A percentile compares a stretch with the other conserved stretches of the same genome.
These are phyloP conservation scores for Fusarium tuaranense DNA, from an alignment of 2,329 filamentous ascomycete genomes.

Conservation along the genomic window DNA sequence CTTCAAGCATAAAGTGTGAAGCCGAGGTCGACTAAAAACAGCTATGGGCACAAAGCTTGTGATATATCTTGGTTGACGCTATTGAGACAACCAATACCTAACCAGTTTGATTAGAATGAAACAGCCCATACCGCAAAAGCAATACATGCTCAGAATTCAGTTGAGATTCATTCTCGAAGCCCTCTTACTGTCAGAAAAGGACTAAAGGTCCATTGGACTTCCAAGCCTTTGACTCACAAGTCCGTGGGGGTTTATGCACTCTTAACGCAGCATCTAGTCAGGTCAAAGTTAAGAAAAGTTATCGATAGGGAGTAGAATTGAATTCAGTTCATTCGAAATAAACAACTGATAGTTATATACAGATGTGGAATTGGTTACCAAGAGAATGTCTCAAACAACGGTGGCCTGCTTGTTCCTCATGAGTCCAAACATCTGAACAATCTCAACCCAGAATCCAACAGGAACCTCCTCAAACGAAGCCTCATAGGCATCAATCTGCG, in stretches of 20 bases:
- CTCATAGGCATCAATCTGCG: constrained; percentile 11
- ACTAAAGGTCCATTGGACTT: not conserved
- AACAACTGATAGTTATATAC: not conserved
- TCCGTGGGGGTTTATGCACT: too few species aligned
- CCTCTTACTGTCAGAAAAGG: not conserved
- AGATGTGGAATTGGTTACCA: not conserved
- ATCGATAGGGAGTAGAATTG: not conserved
- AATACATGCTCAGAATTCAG: not conserved
- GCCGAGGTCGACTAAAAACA: too few species aligned
- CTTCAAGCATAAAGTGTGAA: not conserved
- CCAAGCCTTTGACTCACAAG: not conserved
- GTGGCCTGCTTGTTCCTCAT: constrained; percentile 1
- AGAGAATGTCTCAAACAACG: not conserved
- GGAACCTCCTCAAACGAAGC: constrained; percentile 7
- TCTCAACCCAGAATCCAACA: constrained; percentile 7
- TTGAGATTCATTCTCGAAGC: not conserved
- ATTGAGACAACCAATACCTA: not conserved
- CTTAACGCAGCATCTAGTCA: not conserved
- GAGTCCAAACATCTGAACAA: constrained; percentile 11
- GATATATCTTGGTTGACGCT: not conserved
- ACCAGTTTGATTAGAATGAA: not conserved
- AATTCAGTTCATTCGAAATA: not conserved
- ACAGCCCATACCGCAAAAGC: not conserved
- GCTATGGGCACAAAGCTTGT: not conserved
- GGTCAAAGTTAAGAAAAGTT: not conserved